These are phyloP conservation scores for Vitis cinerea DNA, from an alignment of 164 flowering plant species.

Conservation along the genomic window DNA sequence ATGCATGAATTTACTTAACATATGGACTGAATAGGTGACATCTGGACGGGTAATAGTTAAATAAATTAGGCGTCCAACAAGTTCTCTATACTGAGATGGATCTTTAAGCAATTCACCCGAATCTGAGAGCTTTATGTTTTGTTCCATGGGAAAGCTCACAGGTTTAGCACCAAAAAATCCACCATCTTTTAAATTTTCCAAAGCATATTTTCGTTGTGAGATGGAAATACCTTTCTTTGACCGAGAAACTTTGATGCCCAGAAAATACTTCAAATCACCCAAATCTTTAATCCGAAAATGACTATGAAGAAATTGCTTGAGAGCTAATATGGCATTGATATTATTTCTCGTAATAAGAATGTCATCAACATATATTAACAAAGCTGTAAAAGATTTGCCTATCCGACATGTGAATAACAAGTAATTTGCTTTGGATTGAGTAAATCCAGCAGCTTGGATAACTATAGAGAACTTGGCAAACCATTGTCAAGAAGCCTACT, in stretches of 20 bases:
- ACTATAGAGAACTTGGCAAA: too few relatives aligned
- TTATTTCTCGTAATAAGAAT: slow-evolving; percentile 6
- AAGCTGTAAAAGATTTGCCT: too few relatives aligned
- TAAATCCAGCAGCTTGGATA: too few relatives aligned
- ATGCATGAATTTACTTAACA: slow-evolving; percentile 15
- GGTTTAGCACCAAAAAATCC: background rate
- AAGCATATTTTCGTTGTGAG: too few relatives aligned
- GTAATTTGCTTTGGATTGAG: too few relatives aligned
- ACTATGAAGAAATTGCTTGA: slow-evolving; percentile 1
- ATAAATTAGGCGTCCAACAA: slow-evolving; percentile 14
- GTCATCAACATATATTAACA: slow-evolving; percentile 15
- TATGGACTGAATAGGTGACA: slow-evolving; percentile 7
- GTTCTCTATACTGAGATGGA: slow-evolving; percentile 9
- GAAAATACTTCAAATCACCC: slow-evolving; percentile 14
- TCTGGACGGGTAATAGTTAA: slow-evolving; percentile 14
- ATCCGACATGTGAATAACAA: too few relatives aligned
- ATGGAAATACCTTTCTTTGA: background rate
- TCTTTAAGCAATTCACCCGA: slow-evolving; percentile 3
- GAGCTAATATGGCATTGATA: background rate
- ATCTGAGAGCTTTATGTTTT: slow-evolving; percentile 5
- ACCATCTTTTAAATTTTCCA: too few relatives aligned
- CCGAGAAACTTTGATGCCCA: slow-evolving; percentile 1
- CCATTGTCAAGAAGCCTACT: too few relatives aligned
- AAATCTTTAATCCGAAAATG: slow-evolving; percentile 15
- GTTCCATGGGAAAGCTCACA: slow-evolving; percentile 11